Conservation (phyloP, 164 flowering plant species). For the Echeveria elegans region DNA sequence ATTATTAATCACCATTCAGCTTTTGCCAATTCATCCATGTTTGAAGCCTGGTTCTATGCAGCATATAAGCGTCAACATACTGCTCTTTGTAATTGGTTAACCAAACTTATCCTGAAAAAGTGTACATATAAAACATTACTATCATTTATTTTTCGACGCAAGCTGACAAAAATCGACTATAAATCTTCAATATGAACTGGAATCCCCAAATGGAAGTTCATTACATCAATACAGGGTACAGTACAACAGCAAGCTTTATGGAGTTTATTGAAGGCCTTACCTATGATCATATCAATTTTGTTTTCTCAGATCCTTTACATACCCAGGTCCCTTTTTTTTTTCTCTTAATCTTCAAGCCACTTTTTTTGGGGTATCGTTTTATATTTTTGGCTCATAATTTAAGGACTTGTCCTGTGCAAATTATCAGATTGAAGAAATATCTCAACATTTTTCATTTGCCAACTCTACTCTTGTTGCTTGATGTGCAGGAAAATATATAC, state of each 20-base stretch:
- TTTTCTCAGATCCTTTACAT: conserved; percentile 44
- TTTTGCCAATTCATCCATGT: neutral
- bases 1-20: neutral
- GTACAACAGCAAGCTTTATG: conserved; percentile 48
- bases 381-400: too few species aligned
- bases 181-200: conserved; percentile 40
- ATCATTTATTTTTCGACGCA: neutral
- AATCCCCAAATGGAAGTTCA: conserved; percentile 38
- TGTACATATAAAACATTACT: neutral
- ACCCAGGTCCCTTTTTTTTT: conserved; percentile 34
- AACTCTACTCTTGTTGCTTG: neutral
- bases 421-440: too few species aligned
- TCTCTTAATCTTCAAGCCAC: neutral
- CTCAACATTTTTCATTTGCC: neutral
- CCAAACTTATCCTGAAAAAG: too few species aligned
- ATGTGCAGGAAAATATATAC: conserved; percentile 49
- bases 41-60: neutral
- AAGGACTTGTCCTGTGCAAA: too few species aligned
- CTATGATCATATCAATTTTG: conserved; percentile 60
- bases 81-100: too few species aligned
- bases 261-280: conserved; percentile 59
- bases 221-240: conserved; percentile 29
- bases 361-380: too few species aligned
- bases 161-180: neutral
- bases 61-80: too few species aligned